These are phyloP conservation scores for Ogataea parapolymorpha DNA, from an alignment of 805 yeast species.

Conservation along the genomic window DNA sequence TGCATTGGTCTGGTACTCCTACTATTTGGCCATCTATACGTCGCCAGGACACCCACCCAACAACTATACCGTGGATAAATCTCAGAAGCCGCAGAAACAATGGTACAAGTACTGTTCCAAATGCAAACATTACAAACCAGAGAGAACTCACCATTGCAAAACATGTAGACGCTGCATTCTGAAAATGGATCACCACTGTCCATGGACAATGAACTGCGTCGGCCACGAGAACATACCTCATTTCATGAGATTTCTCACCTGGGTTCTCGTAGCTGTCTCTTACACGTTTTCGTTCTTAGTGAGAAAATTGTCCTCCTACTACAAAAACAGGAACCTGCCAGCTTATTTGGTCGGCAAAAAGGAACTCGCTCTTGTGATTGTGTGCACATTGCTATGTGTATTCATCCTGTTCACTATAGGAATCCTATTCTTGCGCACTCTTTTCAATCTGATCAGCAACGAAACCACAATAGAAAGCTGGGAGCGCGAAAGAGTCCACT, in stretches of 20 bases:
- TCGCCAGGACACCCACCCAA: constrained; percentile 69
- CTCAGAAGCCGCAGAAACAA: constrained; percentile 17
- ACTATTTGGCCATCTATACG: constrained; percentile 60
- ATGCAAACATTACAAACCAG: constrained; percentile 74
- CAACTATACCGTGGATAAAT: constrained; percentile 36
- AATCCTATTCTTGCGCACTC: constrained; percentile 58
- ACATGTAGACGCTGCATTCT: constrained; percentile 73
- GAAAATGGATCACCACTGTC: constrained; percentile 91
- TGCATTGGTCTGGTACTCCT: constrained; percentile 73
- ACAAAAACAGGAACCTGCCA: constrained; percentile 50
- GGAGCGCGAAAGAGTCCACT: constrained; percentile 82
- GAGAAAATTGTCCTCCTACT: constrained; percentile 41
- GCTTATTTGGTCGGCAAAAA: constrained; percentile 48
- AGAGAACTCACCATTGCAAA: constrained; percentile 82
- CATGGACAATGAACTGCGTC: constrained; percentile 91
- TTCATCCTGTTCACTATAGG: constrained; percentile 62
- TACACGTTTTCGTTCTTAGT: constrained; percentile 43
- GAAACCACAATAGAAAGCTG: constrained; percentile 89
- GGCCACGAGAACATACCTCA: constrained; percentile 78
- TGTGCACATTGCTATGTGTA: constrained; percentile 51
- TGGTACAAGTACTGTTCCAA: constrained; percentile 74
- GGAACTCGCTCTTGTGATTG: constrained; percentile 53
- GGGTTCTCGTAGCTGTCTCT: constrained; percentile 56
- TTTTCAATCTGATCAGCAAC: constrained; percentile 56
- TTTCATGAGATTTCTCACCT: constrained; percentile 68